These are phyloP conservation scores for Stephania japonica DNA, from an alignment of 164 flowering plant genomes.

Conservation along the genomic window DNA sequence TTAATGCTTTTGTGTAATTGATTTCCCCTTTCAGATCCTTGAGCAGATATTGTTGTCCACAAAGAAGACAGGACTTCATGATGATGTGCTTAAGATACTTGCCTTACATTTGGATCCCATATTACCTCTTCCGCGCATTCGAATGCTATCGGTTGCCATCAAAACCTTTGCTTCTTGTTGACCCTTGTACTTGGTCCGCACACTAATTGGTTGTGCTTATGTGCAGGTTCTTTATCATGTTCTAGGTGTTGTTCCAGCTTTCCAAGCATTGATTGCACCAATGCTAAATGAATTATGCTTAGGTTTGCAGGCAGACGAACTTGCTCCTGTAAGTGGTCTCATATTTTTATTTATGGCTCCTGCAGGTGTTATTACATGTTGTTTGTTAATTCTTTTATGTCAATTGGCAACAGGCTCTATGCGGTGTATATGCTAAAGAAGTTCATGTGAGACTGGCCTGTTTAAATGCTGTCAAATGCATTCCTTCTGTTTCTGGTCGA, in stretches of 20 bases:
- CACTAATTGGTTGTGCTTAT: background rate
- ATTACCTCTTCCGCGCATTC: slow-evolving; percentile 88
- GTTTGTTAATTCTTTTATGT: background rate
- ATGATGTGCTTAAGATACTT: slow-evolving; percentile 72
- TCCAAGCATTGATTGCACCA: slow-evolving; percentile 68
- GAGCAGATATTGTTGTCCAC: slow-evolving; percentile 76
- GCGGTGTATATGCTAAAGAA: slow-evolving; percentile 88
- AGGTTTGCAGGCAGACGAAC: slow-evolving; percentile 76
- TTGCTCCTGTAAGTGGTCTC: slow-evolving; percentile 58
- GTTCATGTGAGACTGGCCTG: slow-evolving; percentile 94
- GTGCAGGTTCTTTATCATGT: slow-evolving; percentile 85
- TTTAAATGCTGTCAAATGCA: slow-evolving; percentile 87
- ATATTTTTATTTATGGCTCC: background rate
- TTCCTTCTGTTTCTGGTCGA: slow-evolving; percentile 76
- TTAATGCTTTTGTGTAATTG: slow-evolving; percentile 1
- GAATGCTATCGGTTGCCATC: slow-evolving; percentile 77
- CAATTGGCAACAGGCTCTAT: slow-evolving; percentile 52
- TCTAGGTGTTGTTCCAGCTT: slow-evolving; percentile 85
- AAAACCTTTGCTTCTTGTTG: background rate
- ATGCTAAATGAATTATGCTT: slow-evolving; percentile 93
- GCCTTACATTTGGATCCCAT: slow-evolving; percentile 90
- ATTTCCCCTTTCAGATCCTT: slow-evolving; percentile 56
- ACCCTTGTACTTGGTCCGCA: background rate
- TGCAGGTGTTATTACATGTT: background rate
- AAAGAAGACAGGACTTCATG: slow-evolving; percentile 89